phyloP scores from a whole-genome alignment of 768 basidiomycete genomes.

The Naganishia friedmannii region DNA sequence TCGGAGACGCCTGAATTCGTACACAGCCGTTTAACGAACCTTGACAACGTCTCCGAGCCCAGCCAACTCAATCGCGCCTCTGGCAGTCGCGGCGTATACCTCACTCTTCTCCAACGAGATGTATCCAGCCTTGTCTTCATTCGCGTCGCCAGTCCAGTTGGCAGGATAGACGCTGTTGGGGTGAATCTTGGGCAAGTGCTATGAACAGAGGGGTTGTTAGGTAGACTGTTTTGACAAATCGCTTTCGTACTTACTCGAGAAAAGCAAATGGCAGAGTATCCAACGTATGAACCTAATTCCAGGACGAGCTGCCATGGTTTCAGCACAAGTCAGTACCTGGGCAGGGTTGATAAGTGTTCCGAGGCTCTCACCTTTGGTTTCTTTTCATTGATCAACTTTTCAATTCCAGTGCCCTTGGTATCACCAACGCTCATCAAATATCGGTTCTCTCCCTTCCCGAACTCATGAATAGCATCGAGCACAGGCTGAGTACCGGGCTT shows the following conservation, averaged over 20 bases:
- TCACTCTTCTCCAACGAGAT: constrained; percentile 47
- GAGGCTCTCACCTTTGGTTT: constrained; percentile 40
- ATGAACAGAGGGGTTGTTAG: not conserved
- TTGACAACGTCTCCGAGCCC: constrained; percentile 45
- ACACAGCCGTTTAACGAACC: no score
- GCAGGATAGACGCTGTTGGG: constrained; percentile 39
- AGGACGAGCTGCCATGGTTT: constrained; percentile 39
- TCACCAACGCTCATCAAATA: constrained; percentile 51
- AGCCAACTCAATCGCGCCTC: constrained; percentile 42
- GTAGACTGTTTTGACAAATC: not conserved
- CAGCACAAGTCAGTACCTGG: not conserved
- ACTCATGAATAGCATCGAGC: constrained; percentile 48
- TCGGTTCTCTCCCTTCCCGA: constrained; percentile 46
- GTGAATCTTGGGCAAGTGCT: constrained; percentile 41
- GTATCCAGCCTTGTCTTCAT: constrained; percentile 45
- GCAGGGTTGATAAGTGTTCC: not conserved
- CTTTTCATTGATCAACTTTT: constrained; percentile 41
- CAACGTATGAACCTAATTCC: constrained; percentile 49
- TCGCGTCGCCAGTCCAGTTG: constrained; percentile 37
- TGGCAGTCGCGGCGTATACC: constrained; percentile 45
- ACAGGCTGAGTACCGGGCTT: constrained; percentile 40
- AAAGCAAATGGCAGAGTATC: constrained; percentile 49
- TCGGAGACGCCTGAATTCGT: no score
- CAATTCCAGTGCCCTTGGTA: constrained; percentile 46
- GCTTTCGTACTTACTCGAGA: constrained; percentile 36